Conservation (phyloP, 2,329 filamentous ascomycete species). For the Alternaria incomplexa region DNA sequence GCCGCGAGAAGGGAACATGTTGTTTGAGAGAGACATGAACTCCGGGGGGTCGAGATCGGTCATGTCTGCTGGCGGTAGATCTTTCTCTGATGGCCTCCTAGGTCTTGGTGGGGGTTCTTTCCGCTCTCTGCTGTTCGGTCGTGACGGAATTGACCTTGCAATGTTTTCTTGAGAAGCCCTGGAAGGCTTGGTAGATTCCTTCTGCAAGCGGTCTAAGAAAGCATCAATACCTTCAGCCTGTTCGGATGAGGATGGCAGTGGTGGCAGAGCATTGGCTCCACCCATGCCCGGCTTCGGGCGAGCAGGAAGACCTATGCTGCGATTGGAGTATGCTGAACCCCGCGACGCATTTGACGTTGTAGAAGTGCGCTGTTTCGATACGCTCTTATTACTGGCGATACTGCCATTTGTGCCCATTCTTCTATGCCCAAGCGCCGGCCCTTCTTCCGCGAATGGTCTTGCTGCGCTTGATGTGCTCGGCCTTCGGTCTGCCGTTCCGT, state of each 20-base stretch:
- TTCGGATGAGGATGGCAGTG: constrained; percentile 26
- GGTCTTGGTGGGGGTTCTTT: constrained; percentile 28
- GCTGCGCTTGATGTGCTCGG: constrained; percentile 46
- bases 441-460: constrained; percentile 25
- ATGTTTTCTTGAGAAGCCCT: constrained; percentile 21
- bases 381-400: constrained; percentile 34
- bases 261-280: constrained; percentile 23
- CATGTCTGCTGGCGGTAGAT: constrained; percentile 25
- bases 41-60: constrained; percentile 25
- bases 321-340: constrained; percentile 39
- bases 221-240: constrained; percentile 46
- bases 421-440: constrained; percentile 40
- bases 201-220: constrained; percentile 46
- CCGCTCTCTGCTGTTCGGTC: constrained; percentile 29
- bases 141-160: constrained; percentile 24
- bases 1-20: constrained; percentile 30
- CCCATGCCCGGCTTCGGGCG: constrained; percentile 28
- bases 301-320: constrained; percentile 30
- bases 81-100: constrained; percentile 38
- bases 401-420: constrained; percentile 47
- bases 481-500: constrained; percentile 48
- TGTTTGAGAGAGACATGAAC: constrained; percentile 26
- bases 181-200: constrained; percentile 33
- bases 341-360: constrained; percentile 38
- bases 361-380: constrained; percentile 35